These are phyloP conservation scores for Actinidia arguta DNA, from an alignment of 179 eudicot genomes.

Conservation along the genomic window DNA sequence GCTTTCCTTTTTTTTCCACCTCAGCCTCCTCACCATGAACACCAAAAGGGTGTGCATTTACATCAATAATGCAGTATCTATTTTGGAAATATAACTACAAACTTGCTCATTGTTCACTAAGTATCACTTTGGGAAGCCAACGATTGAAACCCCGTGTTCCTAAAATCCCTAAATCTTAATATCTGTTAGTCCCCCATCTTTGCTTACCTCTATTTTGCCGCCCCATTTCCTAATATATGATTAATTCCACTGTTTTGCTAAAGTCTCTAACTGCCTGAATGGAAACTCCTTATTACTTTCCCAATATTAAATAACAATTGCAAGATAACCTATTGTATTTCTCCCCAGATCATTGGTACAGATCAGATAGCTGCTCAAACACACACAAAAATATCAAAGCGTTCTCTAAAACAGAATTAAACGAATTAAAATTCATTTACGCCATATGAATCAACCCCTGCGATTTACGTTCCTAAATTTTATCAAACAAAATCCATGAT, in stretches of 20 bases:
- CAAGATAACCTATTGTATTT: neutral
- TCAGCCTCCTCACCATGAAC: too few relatives aligned
- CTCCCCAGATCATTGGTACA: neutral
- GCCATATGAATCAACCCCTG: neutral
- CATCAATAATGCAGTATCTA: too few relatives aligned
- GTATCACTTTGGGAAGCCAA: neutral
- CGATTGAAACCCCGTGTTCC: neutral
- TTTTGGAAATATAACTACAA: too few relatives aligned
- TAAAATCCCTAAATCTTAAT: neutral
- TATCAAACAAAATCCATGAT: conserved; percentile 4
- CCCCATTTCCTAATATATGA: neutral
- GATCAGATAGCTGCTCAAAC: neutral
- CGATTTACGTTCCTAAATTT: neutral
- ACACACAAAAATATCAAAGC: neutral
- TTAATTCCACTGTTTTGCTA: neutral
- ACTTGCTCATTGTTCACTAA: neutral
- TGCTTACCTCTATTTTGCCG: neutral
- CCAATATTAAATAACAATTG: too few relatives aligned
- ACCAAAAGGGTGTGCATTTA: too few relatives aligned
- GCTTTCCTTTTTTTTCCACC: too few relatives aligned
- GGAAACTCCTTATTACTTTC: too few relatives aligned
- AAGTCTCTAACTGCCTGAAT: too few relatives aligned
- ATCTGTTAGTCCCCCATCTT: neutral
- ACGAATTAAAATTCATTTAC: too few relatives aligned
- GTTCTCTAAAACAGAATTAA: too few relatives aligned